Base-by-base conservation (phyloP, 192 early-diverging fungal genomes). In the Backusella westeae region DNA sequence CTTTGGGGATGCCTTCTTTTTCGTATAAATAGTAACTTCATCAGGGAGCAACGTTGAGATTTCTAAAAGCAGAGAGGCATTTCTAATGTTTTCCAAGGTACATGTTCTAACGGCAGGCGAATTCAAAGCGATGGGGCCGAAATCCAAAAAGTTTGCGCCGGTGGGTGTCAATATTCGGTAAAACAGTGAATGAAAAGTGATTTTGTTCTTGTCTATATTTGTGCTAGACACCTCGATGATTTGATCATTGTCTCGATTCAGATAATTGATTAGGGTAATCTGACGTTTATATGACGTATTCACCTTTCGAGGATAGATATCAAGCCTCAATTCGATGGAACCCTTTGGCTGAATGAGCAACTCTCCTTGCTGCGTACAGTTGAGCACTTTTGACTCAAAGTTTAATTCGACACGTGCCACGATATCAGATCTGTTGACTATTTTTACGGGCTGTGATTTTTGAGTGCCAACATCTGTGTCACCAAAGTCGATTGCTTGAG, bases 211-310 rank as follows among this genome's bases (percentile, higher is more conserved):
- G 86, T 99, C 97, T 65, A 98, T 94, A 73, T 99, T 97, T 14
- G 90, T 95, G 63, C 96, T 96, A 67, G 90, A 88, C 29, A 99
- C 94, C 73, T 97, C 93, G n/a, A 99, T 91, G 32, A 92, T 92
- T 81, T 92, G 91, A 81, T 96, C 93, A 82, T 98, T 96, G 72
- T 92, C 89, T 15, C 92, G 89, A 77, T 97, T 97, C 52, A 93
- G 87, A 44, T 91, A 80, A 79, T 99, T 99, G 52, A 94, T 91
- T 26, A 99, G 87, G 2, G 95, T 96, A 5, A 99, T 89, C 82
- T 99, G 94, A 78, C 98, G 97, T 66, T 93, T 89, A 80, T 99
- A 99, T 49, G 96, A 94, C 1, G 96, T 93, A 76, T 99, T 99
- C 21, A 97, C 92, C 81, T 97, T 97, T 19, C 97, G 93, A 5